These are phyloP conservation scores for Medicago truncatula DNA, from an alignment of 306 rosid species.

Conservation along the genomic window MtrunA17r5.0-ANR NC_053043.1:5953001-5953500, in stretches of 20 bases:
- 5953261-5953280: not conserved
- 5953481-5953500: no score
- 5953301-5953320: no score
- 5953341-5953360: no score
- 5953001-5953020: constrained; percentile 12
- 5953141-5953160: constrained; percentile 5
- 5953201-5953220: no score
- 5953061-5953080: not conserved
- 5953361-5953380: no score
- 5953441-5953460: no score
- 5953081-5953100: constrained; percentile 2
- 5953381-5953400: no score
- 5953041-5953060: constrained; percentile 8
- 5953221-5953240: not conserved
- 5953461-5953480: no score
- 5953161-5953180: not conserved
- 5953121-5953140: constrained; percentile 8
- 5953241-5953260: not conserved
- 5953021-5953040: not conserved
- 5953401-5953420: no score
- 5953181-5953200: not conserved
- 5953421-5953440: no score
- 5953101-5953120: not conserved
- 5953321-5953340: no score
- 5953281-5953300: no score